These are phyloP conservation scores for Pseudogymnoascus sp. DNA, from an alignment of 2,329 filamentous ascomycete genomes.

Conservation along the genomic window DNA sequence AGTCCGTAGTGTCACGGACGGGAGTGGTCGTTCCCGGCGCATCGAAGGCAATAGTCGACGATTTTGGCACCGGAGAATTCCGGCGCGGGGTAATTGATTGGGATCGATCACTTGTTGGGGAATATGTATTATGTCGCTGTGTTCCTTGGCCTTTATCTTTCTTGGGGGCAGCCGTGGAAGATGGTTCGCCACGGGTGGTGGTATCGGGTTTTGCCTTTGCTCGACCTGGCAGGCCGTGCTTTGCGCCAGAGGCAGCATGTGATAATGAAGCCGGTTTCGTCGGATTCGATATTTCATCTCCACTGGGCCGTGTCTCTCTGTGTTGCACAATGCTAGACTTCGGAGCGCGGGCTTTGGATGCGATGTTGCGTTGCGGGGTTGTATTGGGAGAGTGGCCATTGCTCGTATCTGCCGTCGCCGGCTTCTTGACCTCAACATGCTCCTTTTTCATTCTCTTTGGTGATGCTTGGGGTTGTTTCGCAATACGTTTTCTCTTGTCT, in stretches of 20 bases:
- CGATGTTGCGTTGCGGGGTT: not conserved
- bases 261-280: not conserved
- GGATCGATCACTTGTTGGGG: not conserved
- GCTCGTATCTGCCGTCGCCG: not conserved
- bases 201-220: not conserved
- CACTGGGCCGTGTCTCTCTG: not conserved
- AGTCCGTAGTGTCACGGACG: not conserved
- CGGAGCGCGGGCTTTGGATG: not conserved
- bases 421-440: not conserved
- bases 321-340: not conserved
- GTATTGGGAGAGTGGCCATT: not conserved
- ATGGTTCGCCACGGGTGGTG: not conserved
- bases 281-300: not conserved
- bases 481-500: slow-evolving; percentile 3
- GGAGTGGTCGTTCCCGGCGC: not conserved
- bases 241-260: not conserved
- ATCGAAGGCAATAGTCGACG: not conserved
- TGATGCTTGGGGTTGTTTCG: not conserved
- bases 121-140: slow-evolving; percentile 4
- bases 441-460: not conserved
- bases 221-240: not conserved
- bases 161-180: not conserved
- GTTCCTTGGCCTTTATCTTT: not conserved
- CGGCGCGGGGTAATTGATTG: not conserved
- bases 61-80: not conserved